phyloP scores from a whole-genome alignment of 306 rosid genomes.

The Quercus dentata region DNA sequence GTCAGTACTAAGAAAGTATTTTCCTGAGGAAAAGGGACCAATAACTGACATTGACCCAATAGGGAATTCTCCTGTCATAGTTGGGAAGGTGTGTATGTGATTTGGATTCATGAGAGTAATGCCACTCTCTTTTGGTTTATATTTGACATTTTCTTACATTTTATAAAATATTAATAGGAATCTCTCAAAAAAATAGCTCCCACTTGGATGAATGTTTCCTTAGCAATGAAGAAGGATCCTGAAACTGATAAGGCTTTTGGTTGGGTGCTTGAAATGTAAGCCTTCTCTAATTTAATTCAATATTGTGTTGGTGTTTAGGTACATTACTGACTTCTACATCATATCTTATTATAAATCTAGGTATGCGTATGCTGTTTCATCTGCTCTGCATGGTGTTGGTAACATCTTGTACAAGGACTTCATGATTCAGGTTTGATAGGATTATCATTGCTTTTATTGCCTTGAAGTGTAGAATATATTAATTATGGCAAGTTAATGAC shows the following conservation, averaged over 20 bases:
- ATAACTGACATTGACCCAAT: slow-evolving; percentile 83
- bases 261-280: slow-evolving; percentile 99
- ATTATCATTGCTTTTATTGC: not conserved
- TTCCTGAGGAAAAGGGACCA: slow-evolving; percentile 77
- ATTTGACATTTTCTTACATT: slow-evolving; percentile 6
- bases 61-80: slow-evolving; percentile 97
- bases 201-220: slow-evolving; percentile 97
- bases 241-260: slow-evolving; percentile 98
- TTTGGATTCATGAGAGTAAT: slow-evolving; percentile 4
- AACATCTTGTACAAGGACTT: slow-evolving; percentile 88
- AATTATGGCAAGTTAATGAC: not conserved
- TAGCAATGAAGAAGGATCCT: slow-evolving; percentile 99
- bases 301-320: slow-evolving; percentile 1
- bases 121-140: slow-evolving; percentile 9
- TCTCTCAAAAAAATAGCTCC: slow-evolving; percentile 97
- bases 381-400: slow-evolving; percentile 79
- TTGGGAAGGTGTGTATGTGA: slow-evolving; percentile 64
- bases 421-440: slow-evolving; percentile 88
- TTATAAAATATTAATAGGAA: slow-evolving; percentile 48
- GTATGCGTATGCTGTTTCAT: slow-evolving; percentile 95
- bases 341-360: slow-evolving; percentile 37
- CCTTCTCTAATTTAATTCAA: slow-evolving; percentile 13
- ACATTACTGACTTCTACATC: not conserved
- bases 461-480: not conserved
- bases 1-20: slow-evolving; percentile 70